Conservation (phyloP, 768 basidiomycete genomes). For the Nidularia pulvinata region DNA sequence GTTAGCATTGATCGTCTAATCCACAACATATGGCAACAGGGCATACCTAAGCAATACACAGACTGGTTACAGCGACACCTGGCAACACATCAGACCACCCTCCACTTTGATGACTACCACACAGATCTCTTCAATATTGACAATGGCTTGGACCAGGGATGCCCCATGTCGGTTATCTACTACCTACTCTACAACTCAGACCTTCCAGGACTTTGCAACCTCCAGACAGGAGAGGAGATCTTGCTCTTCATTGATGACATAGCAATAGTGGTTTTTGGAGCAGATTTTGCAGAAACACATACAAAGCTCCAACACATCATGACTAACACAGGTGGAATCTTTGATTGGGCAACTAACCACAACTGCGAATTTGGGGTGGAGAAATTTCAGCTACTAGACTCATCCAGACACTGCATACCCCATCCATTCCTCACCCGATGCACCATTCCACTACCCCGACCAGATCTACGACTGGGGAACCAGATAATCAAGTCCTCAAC, state of each 20-base stretch:
- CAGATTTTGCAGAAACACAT: constrained; percentile 8
- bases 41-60: too few relatives aligned
- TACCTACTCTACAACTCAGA: constrained; percentile 13
- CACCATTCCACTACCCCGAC: constrained; percentile 1
- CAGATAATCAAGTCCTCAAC: constrained; percentile 11
- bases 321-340: constrained; percentile 9
- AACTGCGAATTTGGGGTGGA: constrained; percentile 13
- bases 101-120: too few relatives aligned
- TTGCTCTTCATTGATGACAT: constrained; percentile 15
- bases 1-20: constrained; percentile 13
- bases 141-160: constrained; percentile 18
- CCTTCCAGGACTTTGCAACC: too few relatives aligned
- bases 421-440: constrained; percentile 3
- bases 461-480: background rate
- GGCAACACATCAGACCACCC: too few relatives aligned
- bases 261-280: constrained; percentile 6
- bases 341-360: constrained; percentile 22
- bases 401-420: background rate
- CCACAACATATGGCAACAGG: constrained; percentile 17
- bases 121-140: too few relatives aligned
- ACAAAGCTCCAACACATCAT: constrained; percentile 11
- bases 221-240: too few relatives aligned
- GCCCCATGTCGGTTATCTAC: constrained; percentile 12
- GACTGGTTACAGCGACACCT: too few relatives aligned
- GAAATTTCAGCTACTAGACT: constrained; percentile 12